These are phyloP conservation scores for Peziza echinospora DNA, from an alignment of 495 filamentous ascomycete genomes.

Conservation along the genomic window DNA sequence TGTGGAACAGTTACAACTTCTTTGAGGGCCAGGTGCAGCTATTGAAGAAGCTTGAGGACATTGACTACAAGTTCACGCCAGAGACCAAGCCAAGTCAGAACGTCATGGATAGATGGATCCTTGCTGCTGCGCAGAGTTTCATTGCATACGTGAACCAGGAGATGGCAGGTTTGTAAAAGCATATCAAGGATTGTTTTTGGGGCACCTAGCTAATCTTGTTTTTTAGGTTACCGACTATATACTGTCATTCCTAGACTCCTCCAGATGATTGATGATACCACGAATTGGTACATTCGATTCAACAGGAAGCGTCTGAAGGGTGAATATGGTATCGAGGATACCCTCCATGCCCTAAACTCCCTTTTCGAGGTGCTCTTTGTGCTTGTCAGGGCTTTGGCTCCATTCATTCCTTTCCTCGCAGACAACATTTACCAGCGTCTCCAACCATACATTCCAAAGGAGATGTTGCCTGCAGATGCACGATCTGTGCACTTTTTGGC, in stretches of 20 bases:
- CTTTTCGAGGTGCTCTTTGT: slow-evolving; percentile 95
- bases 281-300: slow-evolving; percentile 99
- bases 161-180: slow-evolving; percentile 44
- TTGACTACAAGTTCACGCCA: slow-evolving; percentile 64
- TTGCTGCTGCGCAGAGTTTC: slow-evolving; percentile 81
- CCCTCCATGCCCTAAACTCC: slow-evolving; percentile 74
- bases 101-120: slow-evolving; percentile 93
- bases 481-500: slow-evolving; percentile 81
- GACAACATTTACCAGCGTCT: slow-evolving; percentile 82
- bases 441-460: slow-evolving; percentile 53
- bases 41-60: slow-evolving; percentile 65
- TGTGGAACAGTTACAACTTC: slow-evolving; percentile 98
- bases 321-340: slow-evolving; percentile 72
- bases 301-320: slow-evolving; percentile 92
- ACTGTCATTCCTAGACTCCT: slow-evolving; percentile 84
- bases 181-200: background rate
- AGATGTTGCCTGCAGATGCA: slow-evolving; percentile 40
- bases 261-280: slow-evolving; percentile 77
- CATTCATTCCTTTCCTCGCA: slow-evolving; percentile 88
- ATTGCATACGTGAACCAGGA: slow-evolving; percentile 86
- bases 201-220: background rate
- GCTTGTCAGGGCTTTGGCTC: slow-evolving; percentile 63
- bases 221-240: slow-evolving; percentile 55
- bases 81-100: slow-evolving; percentile 59
- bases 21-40: slow-evolving; percentile 89